Evolutionary conservation across 768 basidiomycete species (phyloP).

Genomic region (Termitomyces heimii): DNA sequence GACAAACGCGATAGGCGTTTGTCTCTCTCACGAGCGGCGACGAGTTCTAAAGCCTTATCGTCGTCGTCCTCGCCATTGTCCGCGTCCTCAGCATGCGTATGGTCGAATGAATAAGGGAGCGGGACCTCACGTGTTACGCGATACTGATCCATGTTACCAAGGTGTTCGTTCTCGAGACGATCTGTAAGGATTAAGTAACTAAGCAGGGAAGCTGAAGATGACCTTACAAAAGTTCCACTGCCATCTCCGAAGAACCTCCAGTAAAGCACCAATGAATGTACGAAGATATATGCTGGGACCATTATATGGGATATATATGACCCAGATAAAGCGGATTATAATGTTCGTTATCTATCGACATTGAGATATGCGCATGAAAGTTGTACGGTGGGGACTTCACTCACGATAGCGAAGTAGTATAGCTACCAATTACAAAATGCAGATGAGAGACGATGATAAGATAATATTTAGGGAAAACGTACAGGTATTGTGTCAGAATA

Average conservation of each 20-base stretch:
- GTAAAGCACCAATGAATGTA: slow-evolving; percentile 58
- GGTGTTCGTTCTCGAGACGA: slow-evolving; percentile 86
- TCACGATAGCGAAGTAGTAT: slow-evolving; percentile 78
- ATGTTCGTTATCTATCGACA: slow-evolving; percentile 61
- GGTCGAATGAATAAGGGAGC: slow-evolving; percentile 67
- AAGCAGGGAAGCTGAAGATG: neutral
- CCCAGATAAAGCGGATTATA: slow-evolving; percentile 76
- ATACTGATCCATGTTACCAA: slow-evolving; percentile 91
- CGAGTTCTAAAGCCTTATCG: slow-evolving; percentile 6
- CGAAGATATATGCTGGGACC: slow-evolving; percentile 47
- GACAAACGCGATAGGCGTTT: neutral
- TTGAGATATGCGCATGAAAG: neutral
- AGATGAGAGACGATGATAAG: neutral
- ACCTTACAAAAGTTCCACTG: slow-evolving; percentile 93
- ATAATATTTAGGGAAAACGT: slow-evolving; percentile 14
- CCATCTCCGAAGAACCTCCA: slow-evolving; percentile 77
- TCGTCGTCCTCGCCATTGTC: slow-evolving; percentile 33
- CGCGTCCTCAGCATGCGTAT: slow-evolving; percentile 40
- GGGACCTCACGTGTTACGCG: slow-evolving; percentile 84
- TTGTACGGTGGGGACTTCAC: slow-evolving; percentile 9
- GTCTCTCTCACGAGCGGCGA: neutral
- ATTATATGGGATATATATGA: slow-evolving; percentile 60
- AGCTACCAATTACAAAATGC: slow-evolving; percentile 28
- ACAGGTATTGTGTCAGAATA: slow-evolving; percentile 64
- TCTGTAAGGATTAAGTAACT: slow-evolving; percentile 30